A percentile compares a stretch with the other conserved stretches of the same genome.
Evolutionary conservation across 2,329 filamentous ascomycete species (phyloP).

Genomic region (Dactylellina drechsleri): DNA sequence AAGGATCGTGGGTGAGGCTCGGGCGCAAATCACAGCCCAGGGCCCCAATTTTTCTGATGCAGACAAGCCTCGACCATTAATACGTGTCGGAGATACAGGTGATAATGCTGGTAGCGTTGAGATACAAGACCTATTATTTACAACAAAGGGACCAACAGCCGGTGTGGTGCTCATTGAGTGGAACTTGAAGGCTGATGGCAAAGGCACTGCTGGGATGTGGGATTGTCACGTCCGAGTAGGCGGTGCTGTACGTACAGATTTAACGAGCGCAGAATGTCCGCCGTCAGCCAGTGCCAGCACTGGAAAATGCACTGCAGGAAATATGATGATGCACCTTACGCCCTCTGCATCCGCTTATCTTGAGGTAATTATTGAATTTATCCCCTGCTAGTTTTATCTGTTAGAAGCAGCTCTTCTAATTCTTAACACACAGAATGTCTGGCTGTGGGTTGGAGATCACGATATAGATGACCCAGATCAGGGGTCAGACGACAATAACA

Average conservation of each 20-base stretch:
- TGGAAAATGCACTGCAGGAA: conserved; percentile 60
- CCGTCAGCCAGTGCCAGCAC: conserved; percentile 59
- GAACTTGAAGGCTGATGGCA: conserved; percentile 68
- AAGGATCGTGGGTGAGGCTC: conserved; percentile 62
- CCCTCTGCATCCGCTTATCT: conserved; percentile 60
- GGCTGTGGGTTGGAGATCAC: conserved; percentile 66
- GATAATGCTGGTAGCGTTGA: conserved; percentile 72
- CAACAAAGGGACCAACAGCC: conserved; percentile 72
- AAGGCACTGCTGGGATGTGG: conserved; percentile 66
- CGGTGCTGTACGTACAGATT: conserved; percentile 66
- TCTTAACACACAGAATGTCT: conserved; percentile 65
- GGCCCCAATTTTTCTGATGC: conserved; percentile 69
- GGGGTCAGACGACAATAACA: neutral
- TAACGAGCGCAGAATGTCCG: conserved; percentile 63
- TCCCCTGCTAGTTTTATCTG: no score
- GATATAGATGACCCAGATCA: conserved; percentile 14
- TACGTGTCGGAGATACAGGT: conserved; percentile 73
- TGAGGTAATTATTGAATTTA: conserved; percentile 56
- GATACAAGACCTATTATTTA: conserved; percentile 76
- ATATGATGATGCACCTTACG: conserved; percentile 61
- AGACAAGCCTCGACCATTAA: conserved; percentile 70
- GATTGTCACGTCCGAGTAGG: conserved; percentile 60
- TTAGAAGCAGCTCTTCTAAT: no score
- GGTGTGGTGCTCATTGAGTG: conserved; percentile 77
- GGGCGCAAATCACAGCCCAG: conserved; percentile 60